Evolutionary conservation across 805 yeast species (phyloP).

Genomic region (Saturnispora ahearnii): DNA sequence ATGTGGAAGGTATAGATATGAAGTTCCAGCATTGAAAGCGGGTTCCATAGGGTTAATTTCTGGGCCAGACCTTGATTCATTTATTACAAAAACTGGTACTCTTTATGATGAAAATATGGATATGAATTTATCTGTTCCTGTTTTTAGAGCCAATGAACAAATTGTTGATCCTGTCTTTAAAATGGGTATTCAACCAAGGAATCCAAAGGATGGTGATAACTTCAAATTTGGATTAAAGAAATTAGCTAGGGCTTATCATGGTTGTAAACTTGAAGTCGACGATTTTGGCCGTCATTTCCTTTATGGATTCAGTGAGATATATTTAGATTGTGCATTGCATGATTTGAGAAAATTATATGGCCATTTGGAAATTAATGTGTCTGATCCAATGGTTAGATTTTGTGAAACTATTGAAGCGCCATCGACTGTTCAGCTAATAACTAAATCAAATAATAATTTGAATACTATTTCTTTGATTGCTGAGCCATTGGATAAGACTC

Average conservation of each 20-base stretch:
- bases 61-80: slow-evolving; percentile 45
- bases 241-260: slow-evolving; percentile 54
- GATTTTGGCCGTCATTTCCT: slow-evolving; percentile 84
- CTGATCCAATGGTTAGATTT: slow-evolving; percentile 76
- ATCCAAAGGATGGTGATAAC: slow-evolving; percentile 70
- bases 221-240: slow-evolving; percentile 61
- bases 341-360: slow-evolving; percentile 62
- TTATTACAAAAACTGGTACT: slow-evolving; percentile 54
- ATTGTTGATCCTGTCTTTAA: slow-evolving; percentile 57
- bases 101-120: slow-evolving; percentile 30
- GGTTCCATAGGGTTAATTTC: slow-evolving; percentile 65
- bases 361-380: slow-evolving; percentile 63
- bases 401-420: slow-evolving; percentile 64
- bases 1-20: slow-evolving; percentile 62
- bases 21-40: slow-evolving; percentile 33
- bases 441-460: slow-evolving; percentile 45
- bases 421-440: slow-evolving; percentile 60
- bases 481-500: slow-evolving; percentile 54
- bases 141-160: slow-evolving; percentile 36
- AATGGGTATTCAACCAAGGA: slow-evolving; percentile 72
- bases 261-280: slow-evolving; percentile 62
- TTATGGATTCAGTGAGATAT: slow-evolving; percentile 79
- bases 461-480: slow-evolving; percentile 62
- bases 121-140: slow-evolving; percentile 10
- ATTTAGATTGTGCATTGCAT: slow-evolving; percentile 72